Conservation (phyloP, 1,284 basidiomycete genomes). For the Cryptococcus wingfieldii region DNA sequence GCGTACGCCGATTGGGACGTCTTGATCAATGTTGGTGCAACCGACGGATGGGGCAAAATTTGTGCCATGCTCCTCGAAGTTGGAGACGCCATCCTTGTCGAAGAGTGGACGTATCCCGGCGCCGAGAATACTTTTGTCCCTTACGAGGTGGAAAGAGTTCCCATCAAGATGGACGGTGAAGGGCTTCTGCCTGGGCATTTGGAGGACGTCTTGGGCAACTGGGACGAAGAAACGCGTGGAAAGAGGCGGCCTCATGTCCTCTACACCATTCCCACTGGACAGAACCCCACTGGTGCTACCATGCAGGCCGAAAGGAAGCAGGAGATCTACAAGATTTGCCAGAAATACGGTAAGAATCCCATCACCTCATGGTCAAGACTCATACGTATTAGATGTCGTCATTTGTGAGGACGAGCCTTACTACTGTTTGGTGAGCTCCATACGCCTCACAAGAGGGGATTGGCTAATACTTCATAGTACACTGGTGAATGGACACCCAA, state of each 20-base stretch:
- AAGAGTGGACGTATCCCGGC: slow-evolving; percentile 54
- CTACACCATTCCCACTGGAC: slow-evolving; percentile 56
- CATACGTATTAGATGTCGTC: slow-evolving; percentile 54
- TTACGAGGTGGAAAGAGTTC: slow-evolving; percentile 29
- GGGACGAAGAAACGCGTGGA: slow-evolving; percentile 59
- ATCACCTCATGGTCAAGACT: not conserved
- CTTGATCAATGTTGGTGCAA: slow-evolving; percentile 67
- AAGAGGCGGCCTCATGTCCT: slow-evolving; percentile 61
- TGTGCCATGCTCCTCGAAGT: slow-evolving; percentile 62
- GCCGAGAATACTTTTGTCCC: slow-evolving; percentile 46
- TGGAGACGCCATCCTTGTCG: slow-evolving; percentile 67
- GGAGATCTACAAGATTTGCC: slow-evolving; percentile 71
- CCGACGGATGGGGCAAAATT: slow-evolving; percentile 59
- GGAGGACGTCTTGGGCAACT: slow-evolving; percentile 59
- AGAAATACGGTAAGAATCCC: slow-evolving; percentile 56
- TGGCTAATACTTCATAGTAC: slow-evolving; percentile 27
- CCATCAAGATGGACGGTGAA: slow-evolving; percentile 64
- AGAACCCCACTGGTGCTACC: slow-evolving; percentile 71
- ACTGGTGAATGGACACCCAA: slow-evolving; percentile 45
- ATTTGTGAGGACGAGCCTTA: slow-evolving; percentile 80
- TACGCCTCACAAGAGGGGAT: slow-evolving; percentile 56
- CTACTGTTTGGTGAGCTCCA: slow-evolving; percentile 57
- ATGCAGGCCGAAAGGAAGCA: slow-evolving; percentile 66
- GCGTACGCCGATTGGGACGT: slow-evolving; percentile 64
- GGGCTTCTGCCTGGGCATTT: slow-evolving; percentile 65